Evolutionary conservation across 1,284 basidiomycete genomes (phyloP).

Genomic region (Tetrapyrgos nigripes): DNA sequence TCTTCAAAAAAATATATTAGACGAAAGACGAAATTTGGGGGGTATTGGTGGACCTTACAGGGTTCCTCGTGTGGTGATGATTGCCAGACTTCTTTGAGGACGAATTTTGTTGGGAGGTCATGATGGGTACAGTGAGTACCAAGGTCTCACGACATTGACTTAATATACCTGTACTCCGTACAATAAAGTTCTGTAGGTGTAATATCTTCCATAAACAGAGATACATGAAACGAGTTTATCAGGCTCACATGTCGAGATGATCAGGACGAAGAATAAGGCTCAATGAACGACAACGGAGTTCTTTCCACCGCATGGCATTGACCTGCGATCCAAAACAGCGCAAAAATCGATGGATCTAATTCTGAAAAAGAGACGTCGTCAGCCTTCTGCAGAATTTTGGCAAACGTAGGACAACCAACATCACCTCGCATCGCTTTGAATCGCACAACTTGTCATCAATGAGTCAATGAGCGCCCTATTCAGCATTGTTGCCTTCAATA

Average conservation of each 20-base stretch:
- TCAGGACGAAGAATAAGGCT: background rate
- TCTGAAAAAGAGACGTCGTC: background rate
- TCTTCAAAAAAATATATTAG: background rate
- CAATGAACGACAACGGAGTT: background rate
- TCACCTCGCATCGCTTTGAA: background rate
- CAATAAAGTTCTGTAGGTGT: slow-evolving; percentile 1
- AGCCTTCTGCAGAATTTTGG: background rate
- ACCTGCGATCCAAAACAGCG: background rate
- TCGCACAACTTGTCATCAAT: background rate
- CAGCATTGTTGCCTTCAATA: too few relatives aligned
- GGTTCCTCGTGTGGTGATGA: slow-evolving; percentile 8
- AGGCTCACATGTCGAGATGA: slow-evolving; percentile 4
- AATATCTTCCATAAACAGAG: slow-evolving; percentile 3
- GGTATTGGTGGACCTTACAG: background rate
- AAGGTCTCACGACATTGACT: background rate
- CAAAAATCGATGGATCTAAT: background rate
- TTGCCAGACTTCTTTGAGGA: slow-evolving; percentile 13
- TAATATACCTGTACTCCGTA: slow-evolving; percentile 1
- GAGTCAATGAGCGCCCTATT: background rate
- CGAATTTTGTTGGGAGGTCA: slow-evolving; percentile 13
- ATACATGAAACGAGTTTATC: slow-evolving; percentile 1
- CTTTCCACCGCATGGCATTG: background rate
- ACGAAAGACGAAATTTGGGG: background rate
- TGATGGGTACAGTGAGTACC: background rate
- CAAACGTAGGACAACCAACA: background rate